These are phyloP conservation scores for Paramyrothecium roridum DNA, from an alignment of 2,329 filamentous ascomycete species.

Conservation along the genomic window DNA sequence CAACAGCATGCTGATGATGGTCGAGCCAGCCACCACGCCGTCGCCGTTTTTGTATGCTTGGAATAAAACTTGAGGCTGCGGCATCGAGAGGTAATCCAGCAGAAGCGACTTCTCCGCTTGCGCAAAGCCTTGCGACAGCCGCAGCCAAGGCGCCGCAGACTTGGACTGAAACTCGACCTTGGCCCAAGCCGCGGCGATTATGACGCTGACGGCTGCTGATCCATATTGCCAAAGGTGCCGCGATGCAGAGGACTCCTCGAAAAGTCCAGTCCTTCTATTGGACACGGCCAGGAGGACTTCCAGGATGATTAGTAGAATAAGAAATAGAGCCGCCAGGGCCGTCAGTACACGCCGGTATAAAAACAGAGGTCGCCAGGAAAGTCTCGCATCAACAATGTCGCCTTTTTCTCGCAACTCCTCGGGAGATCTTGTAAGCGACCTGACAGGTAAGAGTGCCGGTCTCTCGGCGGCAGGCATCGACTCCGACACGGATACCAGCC, in stretches of 20 bases:
- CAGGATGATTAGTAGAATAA: slow-evolving; percentile 20
- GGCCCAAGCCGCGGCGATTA: slow-evolving; percentile 28
- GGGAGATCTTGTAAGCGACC: too few relatives aligned
- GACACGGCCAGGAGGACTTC: slow-evolving; percentile 28
- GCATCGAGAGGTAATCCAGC: slow-evolving; percentile 30
- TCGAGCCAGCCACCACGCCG: slow-evolving; percentile 24
- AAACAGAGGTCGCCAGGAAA: slow-evolving; percentile 32
- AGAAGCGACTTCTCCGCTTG: slow-evolving; percentile 28
- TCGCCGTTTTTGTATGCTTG: slow-evolving; percentile 28
- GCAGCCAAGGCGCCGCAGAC: slow-evolving; percentile 32
- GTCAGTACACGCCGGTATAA: slow-evolving; percentile 27
- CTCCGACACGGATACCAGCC: background rate
- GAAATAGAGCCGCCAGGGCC: slow-evolving; percentile 24
- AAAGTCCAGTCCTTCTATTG: slow-evolving; percentile 22
- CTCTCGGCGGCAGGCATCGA: background rate
- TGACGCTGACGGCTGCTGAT: slow-evolving; percentile 26
- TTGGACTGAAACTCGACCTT: slow-evolving; percentile 37
- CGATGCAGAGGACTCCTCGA: slow-evolving; percentile 15
- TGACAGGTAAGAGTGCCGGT: too few relatives aligned
- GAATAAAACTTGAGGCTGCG: slow-evolving; percentile 21
- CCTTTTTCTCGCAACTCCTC: slow-evolving; percentile 4
- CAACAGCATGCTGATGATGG: slow-evolving; percentile 23
- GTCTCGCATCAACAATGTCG: slow-evolving; percentile 19
- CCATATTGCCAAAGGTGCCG: slow-evolving; percentile 35
- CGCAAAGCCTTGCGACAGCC: slow-evolving; percentile 23